Evolutionary conservation across 2,329 filamentous ascomycete species (phyloP), one percentile per base, ranked within the genome.

Genomic region (Neofusicoccum umdonicola): DNA sequence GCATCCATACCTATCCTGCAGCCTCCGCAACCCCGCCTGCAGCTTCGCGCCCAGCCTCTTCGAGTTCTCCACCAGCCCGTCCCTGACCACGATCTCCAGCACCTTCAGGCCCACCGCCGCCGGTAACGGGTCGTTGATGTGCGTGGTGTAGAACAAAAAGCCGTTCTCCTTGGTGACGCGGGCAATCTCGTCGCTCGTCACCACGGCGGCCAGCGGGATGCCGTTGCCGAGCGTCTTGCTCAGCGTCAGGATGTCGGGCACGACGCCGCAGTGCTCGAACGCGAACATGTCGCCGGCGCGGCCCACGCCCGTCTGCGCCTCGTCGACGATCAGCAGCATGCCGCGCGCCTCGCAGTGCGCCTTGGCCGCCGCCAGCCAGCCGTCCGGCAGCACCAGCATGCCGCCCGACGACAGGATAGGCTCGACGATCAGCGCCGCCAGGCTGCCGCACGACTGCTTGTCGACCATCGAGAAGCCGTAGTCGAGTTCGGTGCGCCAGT

Each of bases 401-500:
- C 87, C 87, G 0, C 83, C 86, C 15, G 83, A 84, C 0, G 81
- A 83, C 0, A 86, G 78, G 41, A 89, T 87, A 0, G 84, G 85
- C 69, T 89, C 87, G 57, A 89, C 73, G 63, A 90, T 85, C 37
- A 87, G 83, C 0, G 87, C 87, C 0, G 87, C 87, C 0, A 90
- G 79, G 0, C 86, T 88, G 0, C 87, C 87, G 64, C 81, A 83
- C 0, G 82, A 86, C 63, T 85, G 82, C 50, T 81, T 78, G 66
- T 90, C 87, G 19, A 90, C 78, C 74, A 89, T 77, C 17, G 78
- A 77, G 81, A 85, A 90, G 4, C 85, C 86, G 68, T 84, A 89
- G 11, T 87, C 81, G 13, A 90, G 75, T 71, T 90, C 88, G 0
- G 84, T 83, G 68, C 87, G 79, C 87, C 87, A 90, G 71, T 90